Conservation (phyloP, 768 basidiomycete species). For the Collybia nuda region DNA sequence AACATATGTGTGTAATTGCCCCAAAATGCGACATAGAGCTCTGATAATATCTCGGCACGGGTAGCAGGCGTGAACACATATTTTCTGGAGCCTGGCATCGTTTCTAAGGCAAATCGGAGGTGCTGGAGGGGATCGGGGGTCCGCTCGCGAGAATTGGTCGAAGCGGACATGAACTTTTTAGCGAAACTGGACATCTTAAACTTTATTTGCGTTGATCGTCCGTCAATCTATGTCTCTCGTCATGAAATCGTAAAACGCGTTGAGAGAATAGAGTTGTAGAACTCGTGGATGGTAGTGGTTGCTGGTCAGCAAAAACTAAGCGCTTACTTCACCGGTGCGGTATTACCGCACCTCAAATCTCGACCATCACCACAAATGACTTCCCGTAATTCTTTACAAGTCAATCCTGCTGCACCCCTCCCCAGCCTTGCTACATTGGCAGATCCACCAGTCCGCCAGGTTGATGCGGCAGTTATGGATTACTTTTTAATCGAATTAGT, state of each 20-base stretch:
- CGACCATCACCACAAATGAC: constrained; percentile 20
- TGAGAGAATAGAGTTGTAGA: too few relatives aligned
- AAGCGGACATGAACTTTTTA: constrained; percentile 50
- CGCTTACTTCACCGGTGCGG: neutral
- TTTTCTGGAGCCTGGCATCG: constrained; percentile 78
- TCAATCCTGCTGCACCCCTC: constrained; percentile 20
- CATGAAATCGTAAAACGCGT: too few relatives aligned
- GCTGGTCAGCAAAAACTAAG: neutral
- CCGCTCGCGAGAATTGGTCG: constrained; percentile 57
- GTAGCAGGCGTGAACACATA: constrained; percentile 73
- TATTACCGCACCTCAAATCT: neutral
- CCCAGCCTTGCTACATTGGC: constrained; percentile 51
- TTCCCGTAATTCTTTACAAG: constrained; percentile 31
- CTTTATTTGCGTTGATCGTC: neutral
- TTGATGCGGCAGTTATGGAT: constrained; percentile 75
- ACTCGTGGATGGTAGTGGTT: neutral
- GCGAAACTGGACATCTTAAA: constrained; percentile 26
- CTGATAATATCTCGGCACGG: constrained; percentile 78
- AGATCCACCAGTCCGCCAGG: constrained; percentile 58
- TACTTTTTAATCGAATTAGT: constrained; percentile 86
- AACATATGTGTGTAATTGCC: constrained; percentile 73
- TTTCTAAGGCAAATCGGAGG: constrained; percentile 75
- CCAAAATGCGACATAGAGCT: constrained; percentile 83
- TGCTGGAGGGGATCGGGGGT: constrained; percentile 66
- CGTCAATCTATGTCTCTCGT: neutral